Evolutionary conservation across 2,329 filamentous ascomycete genomes (phyloP).

Genomic region (Sclerotinia nivalis): DNA sequence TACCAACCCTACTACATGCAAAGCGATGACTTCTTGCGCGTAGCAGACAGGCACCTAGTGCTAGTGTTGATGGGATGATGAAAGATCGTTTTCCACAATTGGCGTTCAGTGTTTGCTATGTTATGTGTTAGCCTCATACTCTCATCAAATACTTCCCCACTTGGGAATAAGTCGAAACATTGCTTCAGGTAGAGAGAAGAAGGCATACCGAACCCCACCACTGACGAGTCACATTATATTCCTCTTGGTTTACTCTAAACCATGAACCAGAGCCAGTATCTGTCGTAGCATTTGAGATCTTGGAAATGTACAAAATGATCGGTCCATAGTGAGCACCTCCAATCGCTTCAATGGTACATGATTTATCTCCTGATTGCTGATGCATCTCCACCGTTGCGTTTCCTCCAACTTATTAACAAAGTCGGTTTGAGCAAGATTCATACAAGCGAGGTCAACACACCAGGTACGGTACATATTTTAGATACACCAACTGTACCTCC

Average conservation of each 20-base stretch:
- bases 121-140: not conserved
- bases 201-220: conserved; percentile 31
- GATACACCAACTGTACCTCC: conserved; percentile 42
- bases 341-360: conserved; percentile 51
- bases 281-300: conserved; percentile 50
- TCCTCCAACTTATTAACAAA: conserved; percentile 41
- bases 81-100: conserved; percentile 51
- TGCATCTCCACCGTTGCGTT: conserved; percentile 60
- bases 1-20: conserved; percentile 50
- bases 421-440: not conserved
- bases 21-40: conserved; percentile 54
- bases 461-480: conserved; percentile 37
- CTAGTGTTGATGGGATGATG: conserved; percentile 52
- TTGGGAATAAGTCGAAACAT: not conserved
- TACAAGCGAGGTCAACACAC: not conserved
- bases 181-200: not conserved
- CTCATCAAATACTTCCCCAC: not conserved
- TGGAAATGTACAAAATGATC: conserved; percentile 53
- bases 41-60: conserved; percentile 56
- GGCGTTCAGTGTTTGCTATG: conserved; percentile 38
- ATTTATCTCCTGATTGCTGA: conserved; percentile 51
- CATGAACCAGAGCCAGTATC: conserved; percentile 43
- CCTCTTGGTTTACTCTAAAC: conserved; percentile 32
- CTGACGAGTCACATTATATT: conserved; percentile 29
- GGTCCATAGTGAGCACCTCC: conserved; percentile 57